Percentiles rank a stretch among this genome's conserved stretches.
These are phyloP conservation scores for Claviceps capensis DNA, from an alignment of 2,329 filamentous ascomycete genomes.

Conservation along the genomic window DNA sequence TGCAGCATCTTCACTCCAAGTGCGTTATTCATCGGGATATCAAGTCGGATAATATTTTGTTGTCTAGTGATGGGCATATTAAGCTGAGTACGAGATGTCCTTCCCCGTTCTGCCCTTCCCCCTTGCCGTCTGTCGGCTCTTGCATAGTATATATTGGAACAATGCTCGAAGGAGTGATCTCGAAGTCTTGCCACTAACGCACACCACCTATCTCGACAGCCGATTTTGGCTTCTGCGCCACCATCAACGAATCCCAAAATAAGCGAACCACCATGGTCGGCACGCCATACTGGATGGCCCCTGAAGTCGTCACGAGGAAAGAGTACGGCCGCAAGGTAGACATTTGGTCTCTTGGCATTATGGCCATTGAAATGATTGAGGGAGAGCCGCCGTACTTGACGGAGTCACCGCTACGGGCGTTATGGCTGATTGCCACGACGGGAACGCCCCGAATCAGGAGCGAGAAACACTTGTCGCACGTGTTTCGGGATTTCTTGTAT, in stretches of 20 bases:
- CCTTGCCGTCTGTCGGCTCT: no score
- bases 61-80: conserved; percentile 89
- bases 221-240: conserved; percentile 97
- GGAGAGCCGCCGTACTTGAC: conserved; percentile 95
- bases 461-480: conserved; percentile 62
- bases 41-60: conserved; percentile 94
- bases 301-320: conserved; percentile 91
- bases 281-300: conserved; percentile 99
- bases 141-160: no score
- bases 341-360: conserved; percentile 96
- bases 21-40: conserved; percentile 97
- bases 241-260: conserved; percentile 93
- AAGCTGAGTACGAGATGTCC: conserved; percentile 64
- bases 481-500: conserved; percentile 84
- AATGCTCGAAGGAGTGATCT: neutral
- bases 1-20: conserved; percentile 94
- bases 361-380: conserved; percentile 99
- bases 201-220: conserved; percentile 35
- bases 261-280: conserved; percentile 99
- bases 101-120: neutral
- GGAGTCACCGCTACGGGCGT: conserved; percentile 79
- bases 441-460: conserved; percentile 93
- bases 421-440: conserved; percentile 95
- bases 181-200: conserved; percentile 10
- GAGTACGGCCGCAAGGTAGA: conserved; percentile 98